Evolutionary conservation across 306 rosid species (phyloP).

Genomic region (Prosopis cineraria): DNA sequence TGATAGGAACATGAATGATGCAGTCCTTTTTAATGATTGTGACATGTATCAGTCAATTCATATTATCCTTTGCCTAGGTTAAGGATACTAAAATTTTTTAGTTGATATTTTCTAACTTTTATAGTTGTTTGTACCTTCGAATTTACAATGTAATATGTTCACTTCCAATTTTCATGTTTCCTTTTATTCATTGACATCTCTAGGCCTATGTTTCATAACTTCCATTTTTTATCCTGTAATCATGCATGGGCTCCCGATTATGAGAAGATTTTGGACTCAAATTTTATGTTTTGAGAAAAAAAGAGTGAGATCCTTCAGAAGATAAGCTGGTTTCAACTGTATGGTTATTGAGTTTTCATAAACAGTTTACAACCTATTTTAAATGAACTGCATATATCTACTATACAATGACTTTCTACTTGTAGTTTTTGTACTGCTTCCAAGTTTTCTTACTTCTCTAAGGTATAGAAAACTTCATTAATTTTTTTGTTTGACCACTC

Average conservation of each 20-base stretch:
- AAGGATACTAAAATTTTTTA: background rate
- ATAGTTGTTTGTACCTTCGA: background rate
- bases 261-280: background rate
- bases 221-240: background rate
- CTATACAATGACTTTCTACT: background rate
- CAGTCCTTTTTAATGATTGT: background rate
- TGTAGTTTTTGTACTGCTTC: background rate
- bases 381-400: background rate
- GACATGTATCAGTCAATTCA: background rate
- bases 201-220: background rate
- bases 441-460: background rate
- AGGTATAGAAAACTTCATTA: background rate
- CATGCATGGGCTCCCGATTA: background rate
- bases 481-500: background rate
- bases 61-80: background rate
- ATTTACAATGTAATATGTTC: background rate
- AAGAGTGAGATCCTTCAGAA: background rate
- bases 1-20: background rate
- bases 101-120: background rate
- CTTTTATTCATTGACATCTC: background rate
- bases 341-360: background rate
- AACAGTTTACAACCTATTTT: background rate
- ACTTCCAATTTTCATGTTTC: background rate
- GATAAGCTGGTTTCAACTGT: background rate
- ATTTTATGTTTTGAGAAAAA: background rate